Base-by-base conservation (phyloP, 2,329 filamentous ascomycete genomes). In the Neoscytalidium dimidiatum region DNA sequence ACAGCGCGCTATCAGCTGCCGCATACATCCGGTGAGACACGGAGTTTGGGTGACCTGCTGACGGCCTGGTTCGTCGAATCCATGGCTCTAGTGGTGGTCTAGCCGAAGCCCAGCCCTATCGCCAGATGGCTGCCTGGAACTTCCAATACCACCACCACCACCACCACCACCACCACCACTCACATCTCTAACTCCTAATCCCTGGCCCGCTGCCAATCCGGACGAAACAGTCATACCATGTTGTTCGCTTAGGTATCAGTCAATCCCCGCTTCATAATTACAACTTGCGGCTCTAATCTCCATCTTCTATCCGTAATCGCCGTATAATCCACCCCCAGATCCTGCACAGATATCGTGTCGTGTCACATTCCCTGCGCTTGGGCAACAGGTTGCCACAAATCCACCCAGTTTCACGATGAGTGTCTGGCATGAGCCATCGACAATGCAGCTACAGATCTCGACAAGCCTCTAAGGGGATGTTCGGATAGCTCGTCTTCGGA, bases 1-100 rank as follows among this genome's bases (percentile, higher is more conserved):
- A 14, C 53, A 35, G 53, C 53, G 38, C 53, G 53, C 53, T 43
- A 44, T 41, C 35, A 17, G 53, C n/a, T 60, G 41, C 41, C 56
- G 41, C 41, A 11, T 33, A 28, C n/a, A 23, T 46, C 28, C 56
- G 41, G 14, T 26, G 41, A 19, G 28, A 33, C 53, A 41, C 9
- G 38, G 31, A 6, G 31, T 33, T 33, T 11, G 31, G 5, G 31
- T 11, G 11, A 41, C 14, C 13, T 41, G 38, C 38, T 41, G 14
- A 9, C 14, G 13, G 35, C 13, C 9, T 11, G 9, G n/a, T 17
- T 14, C 17, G 11, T 11, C 26, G 9, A 26, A 51, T 51, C 48
- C 48, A n/a, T 31, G 48, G 29, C 49, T 52, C 28, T 29, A 5
- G 17, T 21, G 21, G 17, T 8, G 28, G 9, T 52, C 48, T 52